phyloP scores from a whole-genome alignment of 1,284 basidiomycete species.

The Mycena sp. region DNA sequence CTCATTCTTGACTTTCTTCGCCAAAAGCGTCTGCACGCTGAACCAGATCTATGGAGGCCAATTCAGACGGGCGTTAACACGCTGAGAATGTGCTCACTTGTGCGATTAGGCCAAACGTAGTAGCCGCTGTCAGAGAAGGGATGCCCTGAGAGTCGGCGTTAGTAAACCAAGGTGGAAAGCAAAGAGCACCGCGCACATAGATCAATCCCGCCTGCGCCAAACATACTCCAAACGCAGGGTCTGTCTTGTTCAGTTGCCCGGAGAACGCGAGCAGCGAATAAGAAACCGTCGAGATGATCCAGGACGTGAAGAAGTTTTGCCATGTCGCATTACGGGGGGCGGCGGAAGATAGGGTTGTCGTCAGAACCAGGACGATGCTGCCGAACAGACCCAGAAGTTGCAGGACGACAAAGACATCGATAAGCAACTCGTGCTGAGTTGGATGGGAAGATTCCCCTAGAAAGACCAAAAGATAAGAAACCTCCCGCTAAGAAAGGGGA shows the following conservation, averaged over 20 bases:
- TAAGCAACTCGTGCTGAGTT: background rate
- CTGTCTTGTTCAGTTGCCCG: slow-evolving; percentile 16
- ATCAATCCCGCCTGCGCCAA: slow-evolving; percentile 31
- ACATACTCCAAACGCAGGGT: slow-evolving; percentile 29
- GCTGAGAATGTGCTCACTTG: background rate
- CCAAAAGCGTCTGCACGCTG: slow-evolving; percentile 21
- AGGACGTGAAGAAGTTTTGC: slow-evolving; percentile 35
- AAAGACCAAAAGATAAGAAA: background rate
- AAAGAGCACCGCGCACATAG: slow-evolving; percentile 17
- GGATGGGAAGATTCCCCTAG: slow-evolving; percentile 13
- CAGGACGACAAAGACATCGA: slow-evolving; percentile 22
- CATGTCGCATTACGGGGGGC: slow-evolving; percentile 31
- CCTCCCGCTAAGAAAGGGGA: background rate
- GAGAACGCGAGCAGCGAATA: slow-evolving; percentile 31
- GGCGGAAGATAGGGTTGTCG: slow-evolving; percentile 28
- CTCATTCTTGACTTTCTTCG: slow-evolving; percentile 19
- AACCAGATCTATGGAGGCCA: slow-evolving; percentile 23
- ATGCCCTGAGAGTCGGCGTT: slow-evolving; percentile 17
- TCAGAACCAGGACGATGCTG: slow-evolving; percentile 27
- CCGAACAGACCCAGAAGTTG: slow-evolving; percentile 32
- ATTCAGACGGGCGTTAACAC: background rate
- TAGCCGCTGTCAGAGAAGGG: slow-evolving; percentile 25
- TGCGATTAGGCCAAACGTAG: slow-evolving; percentile 25
- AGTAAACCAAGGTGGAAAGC: background rate
- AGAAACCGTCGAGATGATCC: slow-evolving; percentile 32